Conservation (phyloP, 768 basidiomycete species). For the Cyclocybe aegerita region DNA sequence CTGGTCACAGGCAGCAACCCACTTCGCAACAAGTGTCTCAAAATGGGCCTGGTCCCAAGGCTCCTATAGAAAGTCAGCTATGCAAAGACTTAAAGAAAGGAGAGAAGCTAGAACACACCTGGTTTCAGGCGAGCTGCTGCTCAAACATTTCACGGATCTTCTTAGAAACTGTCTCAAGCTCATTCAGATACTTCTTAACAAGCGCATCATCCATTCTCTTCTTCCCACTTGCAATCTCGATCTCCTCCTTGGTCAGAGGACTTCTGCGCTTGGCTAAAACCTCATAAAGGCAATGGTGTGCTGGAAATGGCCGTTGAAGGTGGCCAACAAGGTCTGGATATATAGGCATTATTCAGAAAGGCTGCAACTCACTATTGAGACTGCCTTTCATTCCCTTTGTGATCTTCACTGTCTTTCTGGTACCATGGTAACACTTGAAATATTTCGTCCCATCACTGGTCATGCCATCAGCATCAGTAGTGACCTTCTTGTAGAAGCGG, state of each 20-base stretch:
- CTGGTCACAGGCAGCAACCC: constrained; percentile 15
- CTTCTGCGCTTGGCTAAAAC: not conserved
- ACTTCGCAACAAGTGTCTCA: constrained; percentile 15
- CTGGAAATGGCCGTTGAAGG: not conserved
- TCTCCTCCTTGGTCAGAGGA: constrained; percentile 1
- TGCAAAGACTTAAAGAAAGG: too few relatives aligned
- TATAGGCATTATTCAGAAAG: not conserved
- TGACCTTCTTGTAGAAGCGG: constrained; percentile 5
- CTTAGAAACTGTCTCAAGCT: not conserved
- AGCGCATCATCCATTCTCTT: not conserved
- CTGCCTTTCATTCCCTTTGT: constrained; percentile 15
- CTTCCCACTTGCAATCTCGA: constrained; percentile 1
- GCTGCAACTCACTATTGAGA: constrained; percentile 10
- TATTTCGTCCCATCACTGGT: constrained; percentile 9
- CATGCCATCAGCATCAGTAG: not conserved
- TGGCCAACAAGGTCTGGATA: constrained; percentile 4
- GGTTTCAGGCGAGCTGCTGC: not conserved
- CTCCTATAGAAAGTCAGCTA: constrained; percentile 6
- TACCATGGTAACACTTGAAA: constrained; percentile 22
- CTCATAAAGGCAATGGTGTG: constrained; percentile 1
- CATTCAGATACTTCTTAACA: not conserved
- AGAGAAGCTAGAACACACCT: too few relatives aligned
- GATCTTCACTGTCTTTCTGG: constrained; percentile 11
- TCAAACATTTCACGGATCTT: not conserved
- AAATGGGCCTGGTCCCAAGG: constrained; percentile 16